Base-by-base conservation (phyloP, 495 filamentous ascomycete genomes). In the Jackrogersella multiformis region DNA sequence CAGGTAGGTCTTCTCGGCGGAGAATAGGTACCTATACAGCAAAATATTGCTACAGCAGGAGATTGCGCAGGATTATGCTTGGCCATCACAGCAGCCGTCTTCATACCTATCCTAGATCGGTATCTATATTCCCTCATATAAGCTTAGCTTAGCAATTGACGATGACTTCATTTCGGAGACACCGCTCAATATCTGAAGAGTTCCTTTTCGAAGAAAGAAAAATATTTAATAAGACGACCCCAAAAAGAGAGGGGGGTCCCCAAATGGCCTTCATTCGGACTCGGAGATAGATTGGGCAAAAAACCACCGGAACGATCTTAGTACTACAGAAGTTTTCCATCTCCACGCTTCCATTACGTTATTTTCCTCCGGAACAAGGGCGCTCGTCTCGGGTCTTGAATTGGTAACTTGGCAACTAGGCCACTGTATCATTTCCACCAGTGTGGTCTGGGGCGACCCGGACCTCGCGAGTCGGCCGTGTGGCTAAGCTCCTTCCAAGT, bases 391-490 rank as follows among this genome's bases (percentile, higher is more conserved):
- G 60, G 59, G 32, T 32, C 60, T 49, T 48, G 18, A 18, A 42
- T 24, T 21, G 1, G 16, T 20, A 21, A 52, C 38, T 36, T 32
- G 26, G 57, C 10, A 56, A 38, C 16, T 51, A 57, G 44, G 28
- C 26, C 48, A 58, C 38, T 9, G 12, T 44, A 26, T 13, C 18
- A 13, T 36, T 4, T n/a, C n/a, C n/a, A n/a, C n/a, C n/a, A n/a
- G n/a, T n/a, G n/a, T n/a, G n/a, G 35, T 30, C 54, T 44, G 38
- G 34, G 41, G 36, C 36, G 53, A 55, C 32, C 45, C 53, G 59
- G 49, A 45, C 55, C 48, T 24, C 28, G 16, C 56, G 54, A 45
- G 60, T 21, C 56, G 56, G 64, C 66, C 35, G 66, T 64, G 51
- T 49, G 42, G 56, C 66, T 69, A 56, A 56, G 39, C 59, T 51